A percentile compares a stretch with the other conserved stretches of the same genome.
phyloP scores from a whole-genome alignment of 306 rosid species.

The Trifolium subterraneum region DNA sequence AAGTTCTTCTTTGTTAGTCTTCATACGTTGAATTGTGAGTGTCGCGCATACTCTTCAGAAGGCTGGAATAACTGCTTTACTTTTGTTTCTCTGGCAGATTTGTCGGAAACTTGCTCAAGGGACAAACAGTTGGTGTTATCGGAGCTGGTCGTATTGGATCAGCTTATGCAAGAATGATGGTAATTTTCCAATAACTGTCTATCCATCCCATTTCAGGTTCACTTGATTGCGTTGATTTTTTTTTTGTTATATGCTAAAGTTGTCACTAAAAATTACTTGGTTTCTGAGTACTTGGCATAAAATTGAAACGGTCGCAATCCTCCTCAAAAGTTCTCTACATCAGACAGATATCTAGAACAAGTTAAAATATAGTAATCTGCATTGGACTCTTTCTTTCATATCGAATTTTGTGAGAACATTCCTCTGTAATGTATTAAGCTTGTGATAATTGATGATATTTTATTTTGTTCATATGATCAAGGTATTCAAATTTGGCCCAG shows the following conservation, averaged over 20 bases:
- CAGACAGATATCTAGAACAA: conserved; percentile 3
- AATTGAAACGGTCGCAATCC: not conserved
- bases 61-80: conserved; percentile 26
- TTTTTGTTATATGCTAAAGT: conserved; percentile 26
- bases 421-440: conserved; percentile 14
- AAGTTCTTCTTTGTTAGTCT: conserved; percentile 21
- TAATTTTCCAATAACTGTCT: conserved; percentile 44
- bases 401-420: not conserved
- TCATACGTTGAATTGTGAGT: not conserved
- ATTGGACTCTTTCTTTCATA: conserved; percentile 14
- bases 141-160: conserved; percentile 99
- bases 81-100: conserved; percentile 54
- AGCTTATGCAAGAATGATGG: conserved; percentile 99
- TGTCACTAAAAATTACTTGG: conserved; percentile 11
- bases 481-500: conserved; percentile 9
- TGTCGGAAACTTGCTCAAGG: conserved; percentile 96
- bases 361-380: conserved; percentile 2
- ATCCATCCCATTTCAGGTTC: conserved; percentile 6
- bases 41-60: conserved; percentile 19
- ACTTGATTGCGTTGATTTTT: conserved; percentile 33
- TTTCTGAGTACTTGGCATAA: conserved; percentile 13
- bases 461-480: conserved; percentile 19
- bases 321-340: not conserved
- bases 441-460: conserved; percentile 1
- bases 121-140: conserved; percentile 98